Evolutionary conservation across 139 green algal species (phyloP), one percentile per base, ranked within the genome.

Genomic region (Pycnococcus provasolii): DNA sequence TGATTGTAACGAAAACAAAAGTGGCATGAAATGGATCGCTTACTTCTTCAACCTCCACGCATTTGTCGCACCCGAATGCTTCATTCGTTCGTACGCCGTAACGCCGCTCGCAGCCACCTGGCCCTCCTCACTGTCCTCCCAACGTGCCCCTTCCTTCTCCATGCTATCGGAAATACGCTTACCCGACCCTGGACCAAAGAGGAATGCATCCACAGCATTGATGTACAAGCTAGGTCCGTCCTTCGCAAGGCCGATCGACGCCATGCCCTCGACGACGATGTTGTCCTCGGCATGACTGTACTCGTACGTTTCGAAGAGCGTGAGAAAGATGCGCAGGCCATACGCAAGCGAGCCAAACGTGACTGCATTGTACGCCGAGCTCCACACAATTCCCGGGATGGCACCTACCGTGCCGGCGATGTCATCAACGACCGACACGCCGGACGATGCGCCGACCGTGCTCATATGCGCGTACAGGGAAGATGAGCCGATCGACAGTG

Each of bases 161-260:
- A 26, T 26, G 26, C 26, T 26, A 26, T 26, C 26, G 26, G 26
- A 26, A 26, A 26, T 26, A 26, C 26, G 26, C 26, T 26, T 26
- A 26, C 26, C 26, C 26, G 26, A 26, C 26, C 26, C 26, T 26
- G 26, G 26, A 26, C 43, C 4, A 5, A 68, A 68, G 37, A 68
- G 37, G 48, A 37, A 41, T 6, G 1, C 7, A 37, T 68, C 62
- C 37, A 68, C 62, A 2, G 59, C 1, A 37, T 68, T 50, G 62
- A 68, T 68, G 62, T 68, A 68, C 50, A 39, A 9, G 5, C 9
- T 45, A 26, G 62, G 62, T 3, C 62, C 62, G 50, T 68, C 62
- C 48, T 68, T 68, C 9, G 62, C 15, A n/a, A 68, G 37, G 9
- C 62, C 62, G 48, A 68, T 68, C 62, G 58, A 60, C 62, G 62